These are phyloP conservation scores for Suillus weaverae DNA, from an alignment of 768 basidiomycete species.

Conservation along the genomic window DNA sequence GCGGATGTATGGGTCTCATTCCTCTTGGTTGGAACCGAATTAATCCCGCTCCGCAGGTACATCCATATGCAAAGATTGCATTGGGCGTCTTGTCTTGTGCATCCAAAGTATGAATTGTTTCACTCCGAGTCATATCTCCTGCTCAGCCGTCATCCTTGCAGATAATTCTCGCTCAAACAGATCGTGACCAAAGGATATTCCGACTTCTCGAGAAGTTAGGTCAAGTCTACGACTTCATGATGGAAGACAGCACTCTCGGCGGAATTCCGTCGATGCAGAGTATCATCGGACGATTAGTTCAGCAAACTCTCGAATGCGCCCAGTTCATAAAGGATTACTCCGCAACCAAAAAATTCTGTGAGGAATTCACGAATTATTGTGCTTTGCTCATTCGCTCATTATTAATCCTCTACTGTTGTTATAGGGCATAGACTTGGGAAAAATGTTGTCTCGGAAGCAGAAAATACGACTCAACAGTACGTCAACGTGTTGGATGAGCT, in stretches of 20 bases:
- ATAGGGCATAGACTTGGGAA: not conserved
- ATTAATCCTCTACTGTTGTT: not conserved
- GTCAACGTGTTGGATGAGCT: not conserved
- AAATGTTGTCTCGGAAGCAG: not conserved
- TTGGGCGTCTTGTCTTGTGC: not conserved
- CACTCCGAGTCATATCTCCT: too few relatives aligned
- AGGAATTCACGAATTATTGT: not conserved
- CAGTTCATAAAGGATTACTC: conserved; percentile 11
- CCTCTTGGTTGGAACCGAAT: not conserved
- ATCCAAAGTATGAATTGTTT: not conserved
- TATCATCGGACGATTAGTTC: conserved; percentile 2
- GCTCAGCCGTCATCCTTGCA: not conserved
- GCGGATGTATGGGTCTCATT: not conserved
- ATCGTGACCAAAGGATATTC: not conserved
- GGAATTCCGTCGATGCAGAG: not conserved
- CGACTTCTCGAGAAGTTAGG: conserved; percentile 1
- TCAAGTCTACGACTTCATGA: conserved; percentile 5
- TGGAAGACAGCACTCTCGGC: not conserved
- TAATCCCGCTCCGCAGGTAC: not conserved
- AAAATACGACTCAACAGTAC: not conserved
- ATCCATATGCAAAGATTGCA: conserved; percentile 11
- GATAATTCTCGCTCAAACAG: conserved; percentile 2
- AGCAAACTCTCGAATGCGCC: conserved; percentile 7
- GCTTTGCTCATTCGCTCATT: not conserved
- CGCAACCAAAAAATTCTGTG: conserved; percentile 9